Evolutionary conservation across 352 stramenopile genomes (phyloP).

Genomic region (Saprolegnia diclina): DNA sequence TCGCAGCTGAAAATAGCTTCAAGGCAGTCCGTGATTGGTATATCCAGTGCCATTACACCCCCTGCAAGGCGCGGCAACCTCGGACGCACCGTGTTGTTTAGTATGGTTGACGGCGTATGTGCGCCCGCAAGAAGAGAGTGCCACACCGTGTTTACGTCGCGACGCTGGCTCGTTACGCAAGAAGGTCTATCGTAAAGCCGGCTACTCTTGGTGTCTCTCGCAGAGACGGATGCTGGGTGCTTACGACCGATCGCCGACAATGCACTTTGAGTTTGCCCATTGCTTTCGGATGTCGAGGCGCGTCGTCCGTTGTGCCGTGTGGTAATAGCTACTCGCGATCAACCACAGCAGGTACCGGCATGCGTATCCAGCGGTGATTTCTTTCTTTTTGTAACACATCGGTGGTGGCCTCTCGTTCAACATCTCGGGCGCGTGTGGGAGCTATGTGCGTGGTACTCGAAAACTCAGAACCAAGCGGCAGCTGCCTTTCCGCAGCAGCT

Average conservation of each 20-base stretch:
- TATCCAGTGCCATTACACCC: background rate
- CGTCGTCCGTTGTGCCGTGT: too few species aligned
- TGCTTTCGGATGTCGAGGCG: background rate
- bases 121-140: background rate
- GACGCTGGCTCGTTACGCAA: background rate
- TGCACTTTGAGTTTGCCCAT: background rate
- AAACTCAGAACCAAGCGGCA: background rate
- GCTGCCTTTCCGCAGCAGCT: background rate
- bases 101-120: background rate
- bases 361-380: too few species aligned
- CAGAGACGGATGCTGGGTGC: background rate
- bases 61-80: too few species aligned
- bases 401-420: background rate
- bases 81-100: too few species aligned
- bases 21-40: too few species aligned
- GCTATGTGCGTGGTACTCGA: background rate
- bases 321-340: too few species aligned
- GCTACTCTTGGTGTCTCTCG: conserved; percentile 11
- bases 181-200: background rate
- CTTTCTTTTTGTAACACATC: background rate
- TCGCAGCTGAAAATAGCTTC: background rate
- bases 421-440: background rate
- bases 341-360: too few species aligned
- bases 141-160: conserved; percentile 7
- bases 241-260: too few species aligned